Base-by-base conservation (phyloP, 208 protist species). In the Acanthamoeba polyphaga region DNA sequence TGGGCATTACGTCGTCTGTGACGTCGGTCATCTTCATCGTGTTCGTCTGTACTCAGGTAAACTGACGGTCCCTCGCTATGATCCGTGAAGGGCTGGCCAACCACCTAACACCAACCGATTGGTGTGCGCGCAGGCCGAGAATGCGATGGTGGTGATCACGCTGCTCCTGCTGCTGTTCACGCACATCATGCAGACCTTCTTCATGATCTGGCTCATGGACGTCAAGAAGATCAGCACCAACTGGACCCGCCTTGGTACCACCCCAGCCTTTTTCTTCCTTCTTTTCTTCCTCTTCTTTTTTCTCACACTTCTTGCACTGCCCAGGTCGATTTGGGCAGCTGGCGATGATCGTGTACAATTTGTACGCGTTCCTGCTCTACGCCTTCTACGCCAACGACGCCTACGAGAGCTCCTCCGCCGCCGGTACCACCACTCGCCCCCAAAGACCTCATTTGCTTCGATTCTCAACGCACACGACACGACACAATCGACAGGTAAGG, bases 21-120 rank as follows among this genome's bases (percentile, higher is more conserved):
- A 88, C 80, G 9, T 88, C 80, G n/a, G 80, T 88, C 80, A 88
- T 88, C 80, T 88, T 88, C 53, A 88, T 88, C 80, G 80, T 88
- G 4, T 88, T 88, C 27, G 15, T 88, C 5, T 88, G 80, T 51
- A 88, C 80, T 3, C 70, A 78, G 70, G 70, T n/a, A n/a, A n/a
- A n/a, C n/a, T n/a, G n/a, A n/a, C n/a, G n/a, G n/a, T n/a, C n/a
- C n/a, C n/a, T n/a, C n/a, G n/a, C n/a, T n/a, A n/a, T n/a, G n/a
- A n/a, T n/a, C n/a, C n/a, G n/a, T n/a, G n/a, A n/a, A n/a, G n/a
- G n/a, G n/a, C n/a, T n/a, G n/a, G n/a, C n/a, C n/a, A n/a, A n/a
- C n/a, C n/a, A n/a, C n/a, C n/a, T n/a, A n/a, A n/a, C n/a, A n/a
- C n/a, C n/a, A n/a, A n/a, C n/a, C n/a, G n/a, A n/a, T n/a, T n/a